Evolutionary conservation across 805 yeast species (phyloP), one percentile per base, ranked within the genome.

Genomic region (Suhomyces emberorum): DNA sequence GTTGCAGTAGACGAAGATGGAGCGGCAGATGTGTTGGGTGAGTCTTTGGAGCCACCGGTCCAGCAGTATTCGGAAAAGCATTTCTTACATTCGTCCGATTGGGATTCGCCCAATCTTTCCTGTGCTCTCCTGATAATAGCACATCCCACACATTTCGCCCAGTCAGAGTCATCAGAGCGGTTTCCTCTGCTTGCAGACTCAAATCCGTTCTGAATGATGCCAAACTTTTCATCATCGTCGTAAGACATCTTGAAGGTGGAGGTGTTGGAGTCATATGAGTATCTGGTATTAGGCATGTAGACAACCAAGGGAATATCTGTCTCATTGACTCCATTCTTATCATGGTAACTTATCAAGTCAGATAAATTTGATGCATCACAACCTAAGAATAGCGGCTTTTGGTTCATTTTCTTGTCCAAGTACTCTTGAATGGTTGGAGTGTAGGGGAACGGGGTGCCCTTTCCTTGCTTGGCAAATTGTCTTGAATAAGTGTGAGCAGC

Each of bases 401-500:
- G 41, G 2, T 45, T 43, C 47, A 56, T 40, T 40, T 52, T 47
- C 35, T 47, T 43, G 34, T 47, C 41, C 21, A 48, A 30, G 41
- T 53, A 57, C 8, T 49, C 38, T 12, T 43, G 39, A 2, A 31
- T 38, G 26, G 49, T 52, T 3, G 62, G 62, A 11, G 54, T 58
- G 23, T 43, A 37, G 0, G 62, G 62, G 48, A 54, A 56, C 8
- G 56, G 48, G 8, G 58, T 46, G 7, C 52, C 52, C 33, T 47
- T 48, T 3, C 58, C 60, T 31, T 56, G 61, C 4, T 25, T 29
- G 35, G 47, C 38, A 26, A 50, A 46, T 34, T 52, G 48, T 8
- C 48, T 38, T 32, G 55, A 39, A 39, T 54, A 66, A 0, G 71
- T 59, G 16, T 52, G 54, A 19, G 63, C 53, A 32, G 65, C 41